Base-by-base conservation (phyloP, 2,329 filamentous ascomycete genomes). In the Colletotrichum viniferum region DNA sequence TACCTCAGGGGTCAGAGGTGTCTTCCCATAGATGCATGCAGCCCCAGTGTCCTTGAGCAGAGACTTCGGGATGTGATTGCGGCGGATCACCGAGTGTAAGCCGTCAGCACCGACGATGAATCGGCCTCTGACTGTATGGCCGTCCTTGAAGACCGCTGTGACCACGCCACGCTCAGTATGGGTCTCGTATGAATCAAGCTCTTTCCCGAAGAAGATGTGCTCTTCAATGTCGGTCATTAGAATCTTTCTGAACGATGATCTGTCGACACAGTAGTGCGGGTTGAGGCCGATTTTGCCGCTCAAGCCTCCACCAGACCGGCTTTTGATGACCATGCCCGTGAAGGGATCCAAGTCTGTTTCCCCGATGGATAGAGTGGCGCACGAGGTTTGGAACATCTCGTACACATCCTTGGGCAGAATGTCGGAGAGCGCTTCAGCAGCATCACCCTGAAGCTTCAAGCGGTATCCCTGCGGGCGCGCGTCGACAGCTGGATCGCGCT, bases 401-500 rank as follows among this genome's bases (percentile, higher is more conserved):
- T 66, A 71, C 5, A 71, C 69, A 5, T 66, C 43, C 7, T 38
- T 32, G 13, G 69, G 69, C 32, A 71, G 24, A 32, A 48, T 66
- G 2, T 71, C 69, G 12, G 61, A 24, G 7, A 71, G 69, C 7
- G 69, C 69, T 3, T 38, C 32, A 10, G 60, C 69, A 4, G 69
- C 69, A 9, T 66, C 69, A 2, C 21, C 21, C 21, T 48, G 69
- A 4, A 93, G 85, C 14, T 91, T 89, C 8, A 93, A 84, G 3
- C 91, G 84, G 81, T 93, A 93, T 0, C 92, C 92, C 79, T 93
- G 92, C 0, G 88, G 90, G 60, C 92, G 91, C 78, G 91, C 92
- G 2, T 79, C 74, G 62, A 88, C 83, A 0, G 86, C 87, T 1
- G 81, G 76, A 74, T 90, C 87, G 13, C 89, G 86, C 79, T 91